Conservation (phyloP, 192 early-diverging fungal species). For the Phlyctochytrium planicorne region DNA sequence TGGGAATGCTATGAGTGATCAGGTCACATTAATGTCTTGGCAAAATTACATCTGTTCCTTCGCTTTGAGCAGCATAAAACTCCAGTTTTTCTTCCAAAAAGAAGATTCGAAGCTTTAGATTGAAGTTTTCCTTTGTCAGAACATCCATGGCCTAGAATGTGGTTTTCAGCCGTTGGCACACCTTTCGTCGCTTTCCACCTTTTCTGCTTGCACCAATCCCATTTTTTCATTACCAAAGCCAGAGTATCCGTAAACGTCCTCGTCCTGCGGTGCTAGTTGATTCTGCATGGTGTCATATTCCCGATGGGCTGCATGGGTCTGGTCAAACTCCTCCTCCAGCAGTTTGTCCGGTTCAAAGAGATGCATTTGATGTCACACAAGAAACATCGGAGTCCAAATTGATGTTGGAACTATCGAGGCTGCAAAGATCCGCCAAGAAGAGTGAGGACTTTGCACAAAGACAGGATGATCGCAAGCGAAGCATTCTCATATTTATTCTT, state of each 20-base stretch:
- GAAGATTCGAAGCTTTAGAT: conserved; percentile 35
- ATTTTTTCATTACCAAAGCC: neutral
- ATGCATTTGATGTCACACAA: neutral
- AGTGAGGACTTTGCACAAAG: conserved; percentile 34
- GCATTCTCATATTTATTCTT: conserved; percentile 46
- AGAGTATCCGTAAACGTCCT: too few relatives aligned
- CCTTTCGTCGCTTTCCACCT: neutral
- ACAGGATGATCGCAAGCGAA: conserved; percentile 36
- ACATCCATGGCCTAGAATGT: conserved; percentile 26
- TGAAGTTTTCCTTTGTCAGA: conserved; percentile 40
- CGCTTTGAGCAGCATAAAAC: neutral
- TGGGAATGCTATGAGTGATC: too few relatives aligned
- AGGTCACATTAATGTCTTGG: too few relatives aligned
- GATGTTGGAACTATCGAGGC: conserved; percentile 15
- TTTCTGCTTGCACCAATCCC: neutral
- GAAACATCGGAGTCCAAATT: neutral
- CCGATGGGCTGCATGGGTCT: too few relatives aligned
- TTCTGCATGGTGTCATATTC: too few relatives aligned
- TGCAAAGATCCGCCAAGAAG: conserved; percentile 8
- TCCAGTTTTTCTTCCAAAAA: conserved; percentile 32
- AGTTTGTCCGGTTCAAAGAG: neutral
- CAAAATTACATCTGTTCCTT: too few relatives aligned
- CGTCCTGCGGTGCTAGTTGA: too few relatives aligned
- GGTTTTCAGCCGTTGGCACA: neutral
- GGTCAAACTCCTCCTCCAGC: too few relatives aligned